Evolutionary conservation across 2,329 filamentous ascomycete species (phyloP).

Genomic region (Aspergillus sp.): DNA sequence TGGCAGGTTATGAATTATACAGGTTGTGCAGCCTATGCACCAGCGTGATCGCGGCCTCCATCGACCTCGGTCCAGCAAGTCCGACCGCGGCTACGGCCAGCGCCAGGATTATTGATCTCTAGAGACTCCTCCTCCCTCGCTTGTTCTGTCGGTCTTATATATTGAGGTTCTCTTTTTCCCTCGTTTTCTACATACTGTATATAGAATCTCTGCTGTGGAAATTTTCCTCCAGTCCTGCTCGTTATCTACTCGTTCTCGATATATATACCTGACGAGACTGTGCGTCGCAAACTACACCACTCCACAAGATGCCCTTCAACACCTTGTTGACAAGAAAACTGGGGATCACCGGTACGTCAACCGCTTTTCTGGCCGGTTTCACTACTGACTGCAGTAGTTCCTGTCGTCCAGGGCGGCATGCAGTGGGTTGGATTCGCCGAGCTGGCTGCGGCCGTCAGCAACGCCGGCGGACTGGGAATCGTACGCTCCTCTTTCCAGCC

Average conservation of each 20-base stretch:
- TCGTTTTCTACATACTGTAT: not conserved
- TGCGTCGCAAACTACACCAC: constrained; percentile 2
- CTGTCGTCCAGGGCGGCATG: constrained; percentile 45
- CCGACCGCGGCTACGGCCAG: no score
- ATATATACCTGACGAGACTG: no score
- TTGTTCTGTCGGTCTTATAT: constrained; percentile 1
- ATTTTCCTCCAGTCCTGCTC: constrained; percentile 1
- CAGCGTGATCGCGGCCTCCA: no score
- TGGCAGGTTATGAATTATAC: no score
- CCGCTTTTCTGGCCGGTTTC: not conserved
- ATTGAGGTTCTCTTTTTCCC: no score
- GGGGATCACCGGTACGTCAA: constrained; percentile 38
- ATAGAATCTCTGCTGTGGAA: no score
- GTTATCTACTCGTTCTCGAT: constrained; percentile 1
- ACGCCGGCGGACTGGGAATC: constrained; percentile 44
- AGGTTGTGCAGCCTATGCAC: no score
- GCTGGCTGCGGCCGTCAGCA: constrained; percentile 45
- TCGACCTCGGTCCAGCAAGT: no score
- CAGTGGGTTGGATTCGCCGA: constrained; percentile 49
- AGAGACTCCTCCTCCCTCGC: not conserved
- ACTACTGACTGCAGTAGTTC: constrained; percentile 24
- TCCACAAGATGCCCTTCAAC: constrained; percentile 52
- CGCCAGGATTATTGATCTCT: no score
- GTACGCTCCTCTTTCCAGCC: constrained; percentile 30
- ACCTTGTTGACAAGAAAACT: constrained; percentile 54